Evolutionary conservation across 768 basidiomycete species (phyloP), one percentile per base, ranked within the genome.

Genomic region (Steccherinum ochraceum): DNA sequence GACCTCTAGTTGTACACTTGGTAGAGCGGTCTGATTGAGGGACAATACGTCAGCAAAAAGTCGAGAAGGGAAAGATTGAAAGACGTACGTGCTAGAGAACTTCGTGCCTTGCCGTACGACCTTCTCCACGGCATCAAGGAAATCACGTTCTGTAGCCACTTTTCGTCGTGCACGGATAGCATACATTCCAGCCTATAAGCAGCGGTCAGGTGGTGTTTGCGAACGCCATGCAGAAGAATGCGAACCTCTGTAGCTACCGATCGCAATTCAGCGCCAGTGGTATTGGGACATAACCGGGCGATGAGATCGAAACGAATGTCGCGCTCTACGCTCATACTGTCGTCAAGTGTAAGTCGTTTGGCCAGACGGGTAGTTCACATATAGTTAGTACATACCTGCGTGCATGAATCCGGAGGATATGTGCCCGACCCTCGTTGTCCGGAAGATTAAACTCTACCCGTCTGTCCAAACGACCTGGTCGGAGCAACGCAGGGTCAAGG

Each of bases 151-250:
- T 4, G 93, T 93, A 0, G 94, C 93, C 1, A 98, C 93, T 68
- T 98, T 98, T 69, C 96, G 78, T 59, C 96, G 78, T 42, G 92
- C 89, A 52, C 96, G 88, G 63, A 99, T 99, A 1, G 96, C 95
- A 70, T 95, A 99, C 96, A 99, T 98, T n/a, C 96, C 96, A 45
- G 96, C 96, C 87, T 90, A 56, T n/a, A 39, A 39, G n/a, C n/a
- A n/a, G n/a, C n/a, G n/a, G n/a, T 16, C 35, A 40, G 18, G 42
- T 35, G 21, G 52, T 45, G n/a, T n/a, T 12, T 23, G 48, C 3
- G 50, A 19, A 43, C 16, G 16, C 40, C 25, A 49, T 12, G 47
- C n/a, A n/a, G n/a, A n/a, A n/a, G 10, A 64, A n/a, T n/a, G n/a
- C 74, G 35, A 61, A 88, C 89, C 79, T 99, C 95, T 7, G 95